Conservation (phyloP, 2,329 filamentous ascomycete species). For the Penicillium janthinellum region DNA sequence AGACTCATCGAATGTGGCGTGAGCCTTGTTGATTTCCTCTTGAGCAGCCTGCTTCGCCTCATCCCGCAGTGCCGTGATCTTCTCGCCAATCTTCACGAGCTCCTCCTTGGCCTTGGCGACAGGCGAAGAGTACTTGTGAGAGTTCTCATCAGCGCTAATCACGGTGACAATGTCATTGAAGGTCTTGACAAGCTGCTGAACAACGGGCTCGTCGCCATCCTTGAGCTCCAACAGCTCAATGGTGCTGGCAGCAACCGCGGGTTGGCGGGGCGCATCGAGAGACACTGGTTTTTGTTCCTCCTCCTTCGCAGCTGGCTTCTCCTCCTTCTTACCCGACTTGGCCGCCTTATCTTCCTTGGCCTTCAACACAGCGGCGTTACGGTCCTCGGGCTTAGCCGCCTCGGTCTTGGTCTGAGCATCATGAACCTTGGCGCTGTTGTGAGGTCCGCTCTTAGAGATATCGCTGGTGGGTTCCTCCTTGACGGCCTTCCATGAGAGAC, state of each 20-base stretch:
- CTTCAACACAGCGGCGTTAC: slow-evolving; percentile 31
- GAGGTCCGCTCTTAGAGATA: slow-evolving; percentile 52
- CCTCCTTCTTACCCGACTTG: slow-evolving; percentile 30
- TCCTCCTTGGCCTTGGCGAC: slow-evolving; percentile 85
- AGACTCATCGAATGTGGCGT: slow-evolving; percentile 80
- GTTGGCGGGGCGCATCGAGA: slow-evolving; percentile 41
- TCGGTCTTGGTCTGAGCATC: slow-evolving; percentile 32
- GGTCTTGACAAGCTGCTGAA: slow-evolving; percentile 92
- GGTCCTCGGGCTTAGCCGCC: slow-evolving; percentile 32
- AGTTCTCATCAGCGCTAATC: slow-evolving; percentile 81
- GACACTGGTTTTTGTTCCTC: slow-evolving; percentile 32
- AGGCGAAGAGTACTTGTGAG: slow-evolving; percentile 73
- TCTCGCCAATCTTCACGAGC: slow-evolving; percentile 72
- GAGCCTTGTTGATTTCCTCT: slow-evolving; percentile 68
- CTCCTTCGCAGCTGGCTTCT: slow-evolving; percentile 21
- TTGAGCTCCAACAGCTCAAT: slow-evolving; percentile 78
- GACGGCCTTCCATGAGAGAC: slow-evolving; percentile 77
- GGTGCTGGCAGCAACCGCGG: slow-evolving; percentile 55
- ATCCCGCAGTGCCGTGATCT: slow-evolving; percentile 74
- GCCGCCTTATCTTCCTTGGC: slow-evolving; percentile 34
- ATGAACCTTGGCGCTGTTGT: slow-evolving; percentile 46
- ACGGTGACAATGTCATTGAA: slow-evolving; percentile 95
- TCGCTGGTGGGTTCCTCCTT: slow-evolving; percentile 65
- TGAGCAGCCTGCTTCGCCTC: slow-evolving; percentile 71
- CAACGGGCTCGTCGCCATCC: slow-evolving; percentile 78